Percentiles rank a stretch among this genome's conserved stretches.
Conservation (phyloP, 2,329 filamentous ascomycete species). For the Colletotrichum ledebouriae region DNA sequence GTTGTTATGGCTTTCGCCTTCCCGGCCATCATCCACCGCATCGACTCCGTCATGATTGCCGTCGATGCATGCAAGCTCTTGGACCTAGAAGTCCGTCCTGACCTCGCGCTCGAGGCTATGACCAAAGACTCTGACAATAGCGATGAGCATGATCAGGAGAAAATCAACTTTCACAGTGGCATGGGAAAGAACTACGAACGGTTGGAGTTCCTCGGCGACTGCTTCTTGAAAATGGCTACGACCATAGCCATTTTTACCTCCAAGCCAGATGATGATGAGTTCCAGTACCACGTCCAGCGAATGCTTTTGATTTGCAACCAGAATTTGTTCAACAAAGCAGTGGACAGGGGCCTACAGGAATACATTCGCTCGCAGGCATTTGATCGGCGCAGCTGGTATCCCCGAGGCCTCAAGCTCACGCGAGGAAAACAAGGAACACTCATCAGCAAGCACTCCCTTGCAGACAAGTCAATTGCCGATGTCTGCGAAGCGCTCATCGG, state of each 20-base stretch:
- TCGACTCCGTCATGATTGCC: constrained; percentile 86
- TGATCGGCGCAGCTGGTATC: constrained; percentile 89
- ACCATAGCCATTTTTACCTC: constrained; percentile 87
- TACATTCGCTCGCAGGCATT: constrained; percentile 89
- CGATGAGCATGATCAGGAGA: constrained; percentile 76
- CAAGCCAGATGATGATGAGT: constrained; percentile 84
- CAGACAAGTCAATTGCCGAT: constrained; percentile 92
- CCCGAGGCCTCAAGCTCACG: constrained; percentile 79
- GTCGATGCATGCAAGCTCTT: constrained; percentile 79
- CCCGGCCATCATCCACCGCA: constrained; percentile 85
- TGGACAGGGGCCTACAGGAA: constrained; percentile 74
- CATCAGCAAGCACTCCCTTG: constrained; percentile 73
- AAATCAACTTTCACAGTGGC: constrained; percentile 81
- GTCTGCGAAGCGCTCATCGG: constrained; percentile 96
- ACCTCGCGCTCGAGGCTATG: constrained; percentile 85
- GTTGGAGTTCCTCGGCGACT: constrained; percentile 92
- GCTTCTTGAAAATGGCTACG: constrained; percentile 95
- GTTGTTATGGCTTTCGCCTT: constrained; percentile 81
- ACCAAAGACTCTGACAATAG: constrained; percentile 94
- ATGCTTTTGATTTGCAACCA: constrained; percentile 94
- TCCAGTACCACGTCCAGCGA: constrained; percentile 87
- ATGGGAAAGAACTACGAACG: constrained; percentile 98
- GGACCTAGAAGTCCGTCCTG: constrained; percentile 72
- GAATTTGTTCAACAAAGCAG: constrained; percentile 85
- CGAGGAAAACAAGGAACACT: constrained; percentile 76